Conservation (phyloP, 495 filamentous ascomycete species). For the Hypoxylon crocopeplum region DNA sequence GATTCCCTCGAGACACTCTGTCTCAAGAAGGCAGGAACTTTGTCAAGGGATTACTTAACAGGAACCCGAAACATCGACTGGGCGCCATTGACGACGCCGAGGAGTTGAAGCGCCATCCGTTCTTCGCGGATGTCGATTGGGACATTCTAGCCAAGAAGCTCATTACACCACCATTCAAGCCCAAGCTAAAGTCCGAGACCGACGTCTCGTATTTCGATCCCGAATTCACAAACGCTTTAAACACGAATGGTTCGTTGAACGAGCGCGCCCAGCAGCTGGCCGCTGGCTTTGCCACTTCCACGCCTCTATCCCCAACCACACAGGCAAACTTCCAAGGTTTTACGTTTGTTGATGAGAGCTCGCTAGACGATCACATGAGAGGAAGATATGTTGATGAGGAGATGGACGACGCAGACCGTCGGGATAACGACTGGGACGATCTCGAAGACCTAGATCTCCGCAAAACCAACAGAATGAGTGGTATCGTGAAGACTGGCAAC, state of each 20-base stretch:
- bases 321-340: constrained; percentile 99
- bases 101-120: constrained; percentile 92
- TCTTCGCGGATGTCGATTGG: constrained; percentile 96
- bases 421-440: constrained; percentile 58
- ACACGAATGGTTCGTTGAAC: constrained; percentile 83
- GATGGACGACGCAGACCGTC: constrained; percentile 65
- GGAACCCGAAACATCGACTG: constrained; percentile 94
- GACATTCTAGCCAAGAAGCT: constrained; percentile 82
- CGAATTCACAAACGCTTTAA: constrained; percentile 94
- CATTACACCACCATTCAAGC: constrained; percentile 97
- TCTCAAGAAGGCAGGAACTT: constrained; percentile 95
- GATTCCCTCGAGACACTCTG: constrained; percentile 93
- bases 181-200: constrained; percentile 90
- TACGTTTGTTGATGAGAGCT: constrained; percentile 97
- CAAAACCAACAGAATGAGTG: constrained; percentile 71
- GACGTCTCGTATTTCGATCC: constrained; percentile 99
- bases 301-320: constrained; percentile 89
- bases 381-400: constrained; percentile 68
- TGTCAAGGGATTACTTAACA: constrained; percentile 95
- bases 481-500: constrained; percentile 69
- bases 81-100: constrained; percentile 91
- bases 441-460: constrained; percentile 51
- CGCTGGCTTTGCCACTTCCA: constrained; percentile 77
- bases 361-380: constrained; percentile 87
- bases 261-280: constrained; percentile 84